Percentiles rank a stretch among this genome's conserved stretches.
Evolutionary conservation across 768 basidiomycete species (phyloP).

Genomic region (Pholiota microspora): DNA sequence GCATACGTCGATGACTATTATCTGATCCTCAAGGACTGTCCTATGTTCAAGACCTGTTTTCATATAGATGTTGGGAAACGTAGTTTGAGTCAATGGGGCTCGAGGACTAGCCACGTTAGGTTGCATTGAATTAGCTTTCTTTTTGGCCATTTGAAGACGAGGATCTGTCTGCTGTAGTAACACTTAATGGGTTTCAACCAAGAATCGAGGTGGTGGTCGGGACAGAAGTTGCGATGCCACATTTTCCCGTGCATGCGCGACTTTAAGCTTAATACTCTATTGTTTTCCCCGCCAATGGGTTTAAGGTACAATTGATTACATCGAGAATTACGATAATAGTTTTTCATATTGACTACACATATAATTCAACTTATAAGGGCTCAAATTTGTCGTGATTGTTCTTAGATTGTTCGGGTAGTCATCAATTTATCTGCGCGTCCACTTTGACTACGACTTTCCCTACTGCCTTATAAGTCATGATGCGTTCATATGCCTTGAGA

Average conservation of each 20-base stretch:
- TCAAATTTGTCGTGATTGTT: no score
- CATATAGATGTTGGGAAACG: constrained; percentile 43
- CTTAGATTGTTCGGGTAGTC: no score
- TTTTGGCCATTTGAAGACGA: constrained; percentile 22
- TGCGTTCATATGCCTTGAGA: constrained; percentile 58
- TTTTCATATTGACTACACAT: no score
- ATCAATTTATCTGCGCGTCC: constrained; percentile 19
- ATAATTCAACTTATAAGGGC: no score
- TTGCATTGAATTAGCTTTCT: constrained; percentile 13
- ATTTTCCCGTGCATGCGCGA: no score
- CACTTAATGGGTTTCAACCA: not conserved
- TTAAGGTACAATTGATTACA: no score
- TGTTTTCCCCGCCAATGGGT: no score
- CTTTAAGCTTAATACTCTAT: no score
- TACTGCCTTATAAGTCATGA: constrained; percentile 52
- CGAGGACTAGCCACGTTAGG: not conserved
- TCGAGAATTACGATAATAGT: no score
- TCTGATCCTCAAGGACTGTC: constrained; percentile 60
- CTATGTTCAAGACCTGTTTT: constrained; percentile 47
- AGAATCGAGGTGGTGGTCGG: not conserved
- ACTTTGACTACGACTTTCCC: constrained; percentile 69
- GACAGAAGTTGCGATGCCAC: no score
- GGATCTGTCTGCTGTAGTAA: not conserved
- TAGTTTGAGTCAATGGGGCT: constrained; percentile 10
- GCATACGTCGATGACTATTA: constrained; percentile 58